These are phyloP conservation scores for Pseudogymnoascus sp. DNA, from an alignment of 2,329 filamentous ascomycete genomes.

Conservation along the genomic window DNA sequence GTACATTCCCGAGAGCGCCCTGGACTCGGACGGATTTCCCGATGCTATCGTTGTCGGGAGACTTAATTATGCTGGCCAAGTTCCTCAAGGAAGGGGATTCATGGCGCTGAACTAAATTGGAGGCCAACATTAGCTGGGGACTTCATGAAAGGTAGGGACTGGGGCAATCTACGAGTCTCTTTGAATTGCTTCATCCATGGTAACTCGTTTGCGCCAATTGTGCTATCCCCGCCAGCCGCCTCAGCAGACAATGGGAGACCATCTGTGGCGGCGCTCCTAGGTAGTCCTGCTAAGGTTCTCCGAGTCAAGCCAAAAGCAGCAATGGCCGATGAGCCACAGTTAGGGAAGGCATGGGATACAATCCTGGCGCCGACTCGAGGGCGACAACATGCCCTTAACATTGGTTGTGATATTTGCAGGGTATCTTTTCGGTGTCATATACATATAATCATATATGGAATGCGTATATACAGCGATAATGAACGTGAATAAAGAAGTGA, in stretches of 20 bases:
- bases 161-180: background rate
- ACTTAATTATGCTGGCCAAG: slow-evolving; percentile 11
- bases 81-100: background rate
- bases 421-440: background rate
- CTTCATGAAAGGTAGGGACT: background rate
- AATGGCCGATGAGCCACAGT: background rate
- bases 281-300: background rate
- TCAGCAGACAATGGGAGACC: background rate
- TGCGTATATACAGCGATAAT: background rate
- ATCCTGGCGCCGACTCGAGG: background rate
- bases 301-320: background rate
- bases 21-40: slow-evolving; percentile 17
- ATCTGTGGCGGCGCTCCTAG: background rate
- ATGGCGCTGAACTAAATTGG: background rate
- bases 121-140: background rate
- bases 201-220: background rate
- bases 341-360: background rate
- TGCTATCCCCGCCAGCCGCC: background rate
- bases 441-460: background rate
- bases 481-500: background rate
- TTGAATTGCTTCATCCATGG: slow-evolving; percentile 8
- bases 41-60: slow-evolving; percentile 13
- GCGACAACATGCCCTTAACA: slow-evolving; percentile 3
- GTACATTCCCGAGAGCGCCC: slow-evolving; percentile 16
- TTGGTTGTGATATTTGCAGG: background rate